phyloP scores from a whole-genome alignment of 768 basidiomycete species.

The Tricholomella constricta region DNA sequence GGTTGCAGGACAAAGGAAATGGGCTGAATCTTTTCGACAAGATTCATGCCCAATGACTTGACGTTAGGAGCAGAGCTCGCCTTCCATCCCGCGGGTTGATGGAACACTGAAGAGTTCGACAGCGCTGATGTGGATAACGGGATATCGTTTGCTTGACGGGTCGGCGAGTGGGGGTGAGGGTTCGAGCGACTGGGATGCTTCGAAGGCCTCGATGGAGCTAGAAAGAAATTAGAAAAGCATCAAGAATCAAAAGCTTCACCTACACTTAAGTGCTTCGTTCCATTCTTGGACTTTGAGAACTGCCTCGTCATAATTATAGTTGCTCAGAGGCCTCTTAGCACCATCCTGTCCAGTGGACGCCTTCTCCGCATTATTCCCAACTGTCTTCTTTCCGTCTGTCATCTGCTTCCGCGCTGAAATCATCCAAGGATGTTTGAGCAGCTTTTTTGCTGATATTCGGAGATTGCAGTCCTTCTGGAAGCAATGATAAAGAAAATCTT shows the following conservation, averaged over 20 bases:
- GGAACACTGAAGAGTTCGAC: slow-evolving; percentile 28
- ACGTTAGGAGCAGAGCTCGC: slow-evolving; percentile 29
- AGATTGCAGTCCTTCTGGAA: slow-evolving; percentile 98
- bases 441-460: slow-evolving; percentile 90
- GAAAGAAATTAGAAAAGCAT: slow-evolving; percentile 6
- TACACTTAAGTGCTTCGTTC: slow-evolving; percentile 96
- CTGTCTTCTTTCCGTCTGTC: slow-evolving; percentile 37
- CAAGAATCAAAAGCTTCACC: slow-evolving; percentile 18
- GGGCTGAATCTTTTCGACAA: slow-evolving; percentile 61
- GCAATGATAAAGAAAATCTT: slow-evolving; percentile 95
- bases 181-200: slow-evolving; percentile 58
- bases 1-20: slow-evolving; percentile 66
- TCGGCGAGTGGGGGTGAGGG: slow-evolving; percentile 47
- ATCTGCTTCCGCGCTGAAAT: slow-evolving; percentile 77
- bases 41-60: slow-evolving; percentile 39
- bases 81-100: slow-evolving; percentile 38
- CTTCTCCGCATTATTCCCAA: slow-evolving; percentile 35
- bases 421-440: slow-evolving; percentile 97
- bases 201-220: slow-evolving; percentile 75
- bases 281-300: slow-evolving; percentile 96
- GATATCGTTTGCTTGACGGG: slow-evolving; percentile 40
- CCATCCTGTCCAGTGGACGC: slow-evolving; percentile 35
- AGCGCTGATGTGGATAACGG: slow-evolving; percentile 32
- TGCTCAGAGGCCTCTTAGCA: slow-evolving; percentile 55
- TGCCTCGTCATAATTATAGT: slow-evolving; percentile 92